Percentiles rank a stretch among this genome's conserved stretches.
Conservation (phyloP, 2,329 filamentous ascomycete species). For the Claviceps fusiformis region DNA sequence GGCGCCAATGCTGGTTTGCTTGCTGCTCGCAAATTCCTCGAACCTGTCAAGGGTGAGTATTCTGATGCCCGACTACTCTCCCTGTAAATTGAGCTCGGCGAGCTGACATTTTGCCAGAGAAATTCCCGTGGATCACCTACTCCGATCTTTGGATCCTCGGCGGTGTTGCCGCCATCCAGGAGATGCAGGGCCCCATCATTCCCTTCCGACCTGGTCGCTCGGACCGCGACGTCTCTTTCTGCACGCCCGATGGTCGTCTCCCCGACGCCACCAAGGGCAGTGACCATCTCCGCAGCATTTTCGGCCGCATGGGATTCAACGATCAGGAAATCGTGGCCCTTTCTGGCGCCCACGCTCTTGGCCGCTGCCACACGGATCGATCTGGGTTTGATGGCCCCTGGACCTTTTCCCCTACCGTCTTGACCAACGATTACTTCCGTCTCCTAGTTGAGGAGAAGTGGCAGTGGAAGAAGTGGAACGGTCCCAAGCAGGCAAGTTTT, state of each 20-base stretch:
- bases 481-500: slow-evolving; percentile 52
- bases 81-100: not conserved
- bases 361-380: slow-evolving; percentile 80
- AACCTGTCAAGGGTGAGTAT: slow-evolving; percentile 67
- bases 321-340: slow-evolving; percentile 94
- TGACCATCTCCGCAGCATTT: slow-evolving; percentile 80
- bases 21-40: slow-evolving; percentile 78
- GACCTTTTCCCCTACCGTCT: slow-evolving; percentile 79
- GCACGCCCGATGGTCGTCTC: slow-evolving; percentile 83
- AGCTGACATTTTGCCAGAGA: slow-evolving; percentile 17
- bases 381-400: slow-evolving; percentile 81
- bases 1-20: slow-evolving; percentile 88
- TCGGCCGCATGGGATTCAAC: slow-evolving; percentile 94
- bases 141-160: slow-evolving; percentile 93
- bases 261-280: slow-evolving; percentile 67
- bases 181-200: slow-evolving; percentile 81
- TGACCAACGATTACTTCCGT: slow-evolving; percentile 93
- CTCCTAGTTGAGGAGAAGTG: slow-evolving; percentile 86
- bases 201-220: slow-evolving; percentile 77
- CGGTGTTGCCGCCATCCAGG: slow-evolving; percentile 77
- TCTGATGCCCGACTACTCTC: not conserved
- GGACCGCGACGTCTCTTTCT: slow-evolving; percentile 68
- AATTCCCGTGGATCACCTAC: slow-evolving; percentile 93
- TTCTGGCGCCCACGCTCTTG: slow-evolving; percentile 71
- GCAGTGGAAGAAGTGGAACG: slow-evolving; percentile 82